A percentile compares a stretch with the other conserved stretches of the same genome.
Conservation (phyloP, 1,284 basidiomycete species). For the Tremellales sp. region DNA sequence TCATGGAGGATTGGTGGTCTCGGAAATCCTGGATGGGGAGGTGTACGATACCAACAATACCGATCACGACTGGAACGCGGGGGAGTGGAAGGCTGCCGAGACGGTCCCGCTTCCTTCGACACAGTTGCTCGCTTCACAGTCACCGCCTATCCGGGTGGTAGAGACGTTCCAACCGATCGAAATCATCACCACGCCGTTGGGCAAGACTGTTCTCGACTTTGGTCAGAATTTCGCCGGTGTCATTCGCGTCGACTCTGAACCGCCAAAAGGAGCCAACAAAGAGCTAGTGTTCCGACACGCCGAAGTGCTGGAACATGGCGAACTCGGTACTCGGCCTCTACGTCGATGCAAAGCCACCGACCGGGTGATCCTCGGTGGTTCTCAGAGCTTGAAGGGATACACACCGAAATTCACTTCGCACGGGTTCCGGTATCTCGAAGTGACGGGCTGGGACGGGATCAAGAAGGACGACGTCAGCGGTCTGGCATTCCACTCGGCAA, state of each 20-base stretch:
- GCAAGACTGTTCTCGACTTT: conserved; percentile 37
- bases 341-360: conserved; percentile 19
- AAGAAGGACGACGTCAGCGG: conserved; percentile 12
- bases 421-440: conserved; percentile 24
- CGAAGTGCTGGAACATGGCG: conserved; percentile 33
- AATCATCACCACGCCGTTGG: conserved; percentile 25
- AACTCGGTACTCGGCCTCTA: conserved; percentile 28
- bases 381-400: conserved; percentile 5
- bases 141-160: conserved; percentile 27
- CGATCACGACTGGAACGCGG: not conserved
- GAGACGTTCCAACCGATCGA: conserved; percentile 14
- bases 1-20: conserved; percentile 25
- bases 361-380: conserved; percentile 11
- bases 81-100: conserved; percentile 9
- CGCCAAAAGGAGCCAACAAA: conserved; percentile 1
- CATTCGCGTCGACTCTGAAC: conserved; percentile 15
- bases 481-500: conserved; percentile 26
- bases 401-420: conserved; percentile 27
- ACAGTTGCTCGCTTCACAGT: conserved; percentile 21
- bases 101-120: conserved; percentile 8
- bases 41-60: conserved; percentile 15
- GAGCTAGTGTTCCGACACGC: conserved; percentile 22
- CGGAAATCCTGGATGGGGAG: conserved; percentile 35
- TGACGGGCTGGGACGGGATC: conserved; percentile 9
- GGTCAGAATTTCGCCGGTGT: conserved; percentile 42